These are phyloP conservation scores for Pseudopithomyces chartarum DNA, from an alignment of 2,329 filamentous ascomycete genomes.

Conservation along the genomic window DNA sequence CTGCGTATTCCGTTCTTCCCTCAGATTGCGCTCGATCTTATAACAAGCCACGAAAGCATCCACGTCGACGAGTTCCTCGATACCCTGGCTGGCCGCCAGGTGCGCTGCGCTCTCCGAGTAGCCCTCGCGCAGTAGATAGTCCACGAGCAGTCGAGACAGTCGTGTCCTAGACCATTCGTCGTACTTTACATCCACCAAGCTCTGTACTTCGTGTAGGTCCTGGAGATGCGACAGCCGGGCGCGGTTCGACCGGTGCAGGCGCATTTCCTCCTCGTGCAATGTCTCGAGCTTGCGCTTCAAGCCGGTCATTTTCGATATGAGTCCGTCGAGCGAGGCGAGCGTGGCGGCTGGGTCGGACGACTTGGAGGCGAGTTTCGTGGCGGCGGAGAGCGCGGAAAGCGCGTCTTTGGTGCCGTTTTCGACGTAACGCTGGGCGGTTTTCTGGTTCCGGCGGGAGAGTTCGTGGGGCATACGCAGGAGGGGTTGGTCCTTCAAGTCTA, in stretches of 20 bases:
- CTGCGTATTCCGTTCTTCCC: conserved; percentile 67
- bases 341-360: conserved; percentile 50
- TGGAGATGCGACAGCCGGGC: conserved; percentile 81
- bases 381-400: conserved; percentile 60
- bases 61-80: conserved; percentile 83
- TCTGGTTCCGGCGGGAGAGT: conserved; percentile 92
- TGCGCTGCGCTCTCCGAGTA: conserved; percentile 77
- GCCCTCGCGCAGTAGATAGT: conserved; percentile 85
- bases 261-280: conserved; percentile 78
- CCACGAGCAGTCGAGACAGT: conserved; percentile 84
- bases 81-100: conserved; percentile 74
- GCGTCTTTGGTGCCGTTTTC: conserved; percentile 72
- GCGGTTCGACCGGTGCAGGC: conserved; percentile 74
- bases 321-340: conserved; percentile 80
- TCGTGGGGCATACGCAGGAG: conserved; percentile 92
- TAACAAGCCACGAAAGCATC: conserved; percentile 85
- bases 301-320: conserved; percentile 82
- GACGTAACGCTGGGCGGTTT: conserved; percentile 76
- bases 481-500: conserved; percentile 76
- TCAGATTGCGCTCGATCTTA: conserved; percentile 74
- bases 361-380: conserved; percentile 67
- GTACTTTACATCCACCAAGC: conserved; percentile 89
- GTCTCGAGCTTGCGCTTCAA: conserved; percentile 84
- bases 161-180: conserved; percentile 85
- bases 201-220: conserved; percentile 78